A percentile compares a stretch with the other conserved stretches of the same genome.
phyloP scores from a whole-genome alignment of 148 eudicot species.

The Amaranthus hypochondriacus region DNA sequence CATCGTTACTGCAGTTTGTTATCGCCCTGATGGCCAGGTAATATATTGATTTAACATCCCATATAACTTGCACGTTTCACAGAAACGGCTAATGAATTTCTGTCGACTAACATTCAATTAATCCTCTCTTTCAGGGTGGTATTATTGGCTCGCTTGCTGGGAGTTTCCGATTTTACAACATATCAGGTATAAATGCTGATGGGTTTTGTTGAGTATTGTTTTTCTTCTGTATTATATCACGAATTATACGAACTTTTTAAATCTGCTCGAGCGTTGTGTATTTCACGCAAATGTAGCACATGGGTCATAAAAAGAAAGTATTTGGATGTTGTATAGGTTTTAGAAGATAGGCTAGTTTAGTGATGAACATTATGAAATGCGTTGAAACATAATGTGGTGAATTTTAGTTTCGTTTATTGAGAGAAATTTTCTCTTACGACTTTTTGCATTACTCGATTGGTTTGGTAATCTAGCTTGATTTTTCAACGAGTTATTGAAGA shows the following conservation, averaged over 20 bases:
- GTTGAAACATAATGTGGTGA: background rate
- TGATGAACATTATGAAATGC: background rate
- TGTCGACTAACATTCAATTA: background rate
- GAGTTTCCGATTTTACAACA: slow-evolving; percentile 48
- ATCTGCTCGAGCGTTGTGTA: background rate
- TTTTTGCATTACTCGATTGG: background rate
- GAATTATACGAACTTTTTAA: background rate
- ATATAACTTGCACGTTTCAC: background rate
- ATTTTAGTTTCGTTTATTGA: background rate
- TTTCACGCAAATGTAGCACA: background rate
- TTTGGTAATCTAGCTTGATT: background rate
- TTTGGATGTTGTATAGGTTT: no score
- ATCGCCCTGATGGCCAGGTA: slow-evolving; percentile 84
- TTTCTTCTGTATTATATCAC: background rate
- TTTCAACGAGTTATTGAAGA: slow-evolving; percentile 7
- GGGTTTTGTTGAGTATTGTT: background rate
- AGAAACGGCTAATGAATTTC: background rate
- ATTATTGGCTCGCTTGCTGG: slow-evolving; percentile 74
- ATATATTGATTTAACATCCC: slow-evolving; percentile 11
- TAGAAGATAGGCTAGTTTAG: no score
- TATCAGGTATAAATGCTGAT: slow-evolving; percentile 41
- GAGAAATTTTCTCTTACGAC: background rate
- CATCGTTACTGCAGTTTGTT: slow-evolving; percentile 82
- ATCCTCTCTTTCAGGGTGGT: slow-evolving; percentile 52
- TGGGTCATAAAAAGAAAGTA: background rate